A percentile compares a stretch with the other conserved stretches of the same genome.
These are phyloP conservation scores for Ganoderma meredithae DNA, from an alignment of 1,284 basidiomycete species.

Conservation along the genomic window DNA sequence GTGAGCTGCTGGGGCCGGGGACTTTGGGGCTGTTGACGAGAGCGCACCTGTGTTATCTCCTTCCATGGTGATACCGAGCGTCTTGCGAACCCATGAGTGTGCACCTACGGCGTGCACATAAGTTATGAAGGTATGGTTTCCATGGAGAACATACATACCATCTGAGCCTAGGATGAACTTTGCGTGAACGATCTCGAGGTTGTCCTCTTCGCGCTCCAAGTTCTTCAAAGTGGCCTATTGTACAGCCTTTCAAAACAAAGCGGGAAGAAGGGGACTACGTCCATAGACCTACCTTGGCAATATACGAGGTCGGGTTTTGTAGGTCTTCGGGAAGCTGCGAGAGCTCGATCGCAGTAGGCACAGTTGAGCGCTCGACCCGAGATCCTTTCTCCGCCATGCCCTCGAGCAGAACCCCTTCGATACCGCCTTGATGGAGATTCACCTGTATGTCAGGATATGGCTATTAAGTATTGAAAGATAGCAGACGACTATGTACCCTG, in stretches of 20 bases:
- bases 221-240: slow-evolving; percentile 46
- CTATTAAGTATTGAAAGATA: not conserved
- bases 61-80: slow-evolving; percentile 74
- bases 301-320: slow-evolving; percentile 54
- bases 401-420: slow-evolving; percentile 74
- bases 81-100: slow-evolving; percentile 83
- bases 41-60: slow-evolving; percentile 72
- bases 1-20: no score
- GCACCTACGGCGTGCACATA: slow-evolving; percentile 52
- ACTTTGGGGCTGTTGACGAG: not conserved
- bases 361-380: slow-evolving; percentile 63
- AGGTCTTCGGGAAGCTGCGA: slow-evolving; percentile 50
- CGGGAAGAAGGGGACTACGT: not conserved
- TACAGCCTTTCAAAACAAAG: not conserved
- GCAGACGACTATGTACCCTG: not conserved
- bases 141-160: slow-evolving; percentile 41
- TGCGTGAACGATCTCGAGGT: slow-evolving; percentile 55
- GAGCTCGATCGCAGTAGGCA: slow-evolving; percentile 62
- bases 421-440: slow-evolving; percentile 79
- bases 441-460: slow-evolving; percentile 45
- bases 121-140: not conserved
- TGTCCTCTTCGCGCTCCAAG: slow-evolving; percentile 37
- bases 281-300: slow-evolving; percentile 58
- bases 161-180: slow-evolving; percentile 66
- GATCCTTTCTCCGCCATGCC: slow-evolving; percentile 58